Percentiles rank a stretch among this genome's conserved stretches.
Conservation (phyloP, 2,329 filamentous ascomycete species). For the Pestalotiopsis sp. region DNA sequence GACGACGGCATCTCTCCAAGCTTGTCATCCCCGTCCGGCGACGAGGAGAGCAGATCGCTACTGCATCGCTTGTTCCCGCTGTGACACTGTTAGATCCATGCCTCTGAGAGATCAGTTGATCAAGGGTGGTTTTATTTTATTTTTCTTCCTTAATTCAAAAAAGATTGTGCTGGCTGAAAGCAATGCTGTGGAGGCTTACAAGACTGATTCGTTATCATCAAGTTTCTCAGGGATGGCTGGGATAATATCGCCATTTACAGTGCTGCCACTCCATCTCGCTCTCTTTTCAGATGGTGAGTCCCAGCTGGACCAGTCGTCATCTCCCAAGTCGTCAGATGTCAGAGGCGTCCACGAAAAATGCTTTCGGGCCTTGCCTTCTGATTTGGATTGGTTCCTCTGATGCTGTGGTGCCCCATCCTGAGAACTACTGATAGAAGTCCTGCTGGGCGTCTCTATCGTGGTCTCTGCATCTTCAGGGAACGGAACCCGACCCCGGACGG, state of each 20-base stretch:
- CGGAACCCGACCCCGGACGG: conserved; percentile 43
- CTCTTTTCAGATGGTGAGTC: conserved; percentile 58
- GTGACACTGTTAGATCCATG: conserved; percentile 24
- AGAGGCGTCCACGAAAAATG: conserved; percentile 64
- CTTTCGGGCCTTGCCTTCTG: conserved; percentile 47
- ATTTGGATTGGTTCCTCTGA: conserved; percentile 31
- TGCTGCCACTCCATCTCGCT: conserved; percentile 67
- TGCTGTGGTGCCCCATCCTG: conserved; percentile 30
- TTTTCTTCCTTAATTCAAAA: neutral
- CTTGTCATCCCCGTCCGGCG: conserved; percentile 40
- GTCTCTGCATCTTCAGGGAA: conserved; percentile 43
- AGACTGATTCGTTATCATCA: conserved; percentile 47
- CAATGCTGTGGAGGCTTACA: conserved; percentile 43
- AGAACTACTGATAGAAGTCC: conserved; percentile 32
- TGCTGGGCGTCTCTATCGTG: conserved; percentile 33
- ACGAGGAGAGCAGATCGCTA: conserved; percentile 27
- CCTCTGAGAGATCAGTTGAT: neutral
- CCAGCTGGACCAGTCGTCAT: conserved; percentile 69
- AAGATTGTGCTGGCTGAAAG: conserved; percentile 16
- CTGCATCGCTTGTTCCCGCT: conserved; percentile 32
- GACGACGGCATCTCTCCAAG: conserved; percentile 67
- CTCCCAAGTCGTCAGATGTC: conserved; percentile 58
- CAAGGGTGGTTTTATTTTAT: neutral
- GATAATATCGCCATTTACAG: conserved; percentile 51
- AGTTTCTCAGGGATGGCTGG: conserved; percentile 48